Conservation (phyloP, 768 basidiomycete species). For the Suillus ampliporus region DNA sequence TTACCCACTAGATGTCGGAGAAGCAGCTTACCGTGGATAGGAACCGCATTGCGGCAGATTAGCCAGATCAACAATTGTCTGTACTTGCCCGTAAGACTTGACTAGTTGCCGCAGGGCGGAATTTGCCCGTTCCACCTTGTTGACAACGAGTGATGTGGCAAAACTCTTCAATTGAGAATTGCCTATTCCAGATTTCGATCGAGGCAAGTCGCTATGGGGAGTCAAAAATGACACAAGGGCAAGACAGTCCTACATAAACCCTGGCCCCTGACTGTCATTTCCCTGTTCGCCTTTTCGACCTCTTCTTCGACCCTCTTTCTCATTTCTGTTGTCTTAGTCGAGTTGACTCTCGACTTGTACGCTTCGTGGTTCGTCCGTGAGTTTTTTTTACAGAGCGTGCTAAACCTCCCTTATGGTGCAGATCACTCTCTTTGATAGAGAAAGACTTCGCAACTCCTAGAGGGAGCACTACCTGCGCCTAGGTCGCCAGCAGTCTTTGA, state of each 20-base stretch:
- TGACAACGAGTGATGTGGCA: slow-evolving; percentile 17
- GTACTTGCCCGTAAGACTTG: neutral
- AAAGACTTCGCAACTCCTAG: slow-evolving; percentile 57
- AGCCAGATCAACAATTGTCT: too few relatives aligned
- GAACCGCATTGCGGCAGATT: neutral
- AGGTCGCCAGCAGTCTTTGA: slow-evolving; percentile 50
- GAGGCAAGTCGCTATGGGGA: slow-evolving; percentile 19
- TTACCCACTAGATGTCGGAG: neutral
- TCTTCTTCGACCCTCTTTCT: slow-evolving; percentile 35
- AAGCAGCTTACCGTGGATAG: neutral
- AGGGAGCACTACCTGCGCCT: slow-evolving; percentile 58
- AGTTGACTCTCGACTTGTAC: slow-evolving; percentile 69
- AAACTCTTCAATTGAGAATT: slow-evolving; percentile 7
- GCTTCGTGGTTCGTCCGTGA: slow-evolving; percentile 48
- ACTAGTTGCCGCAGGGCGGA: neutral
- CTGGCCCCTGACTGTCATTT: neutral
- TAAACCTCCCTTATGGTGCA: slow-evolving; percentile 29
- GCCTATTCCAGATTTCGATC: neutral
- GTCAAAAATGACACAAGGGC: slow-evolving; percentile 9
- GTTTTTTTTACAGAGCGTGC: slow-evolving; percentile 9
- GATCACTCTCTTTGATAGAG: slow-evolving; percentile 82
- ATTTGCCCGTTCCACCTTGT: slow-evolving; percentile 6
- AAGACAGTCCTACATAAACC: slow-evolving; percentile 15
- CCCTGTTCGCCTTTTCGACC: slow-evolving; percentile 19
- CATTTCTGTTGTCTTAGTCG: slow-evolving; percentile 53